A percentile compares a stretch with the other conserved stretches of the same genome.
These are phyloP conservation scores for Heliamphora exappendiculata DNA, from an alignment of 148 eudicot species.

Conservation along the genomic window DNA sequence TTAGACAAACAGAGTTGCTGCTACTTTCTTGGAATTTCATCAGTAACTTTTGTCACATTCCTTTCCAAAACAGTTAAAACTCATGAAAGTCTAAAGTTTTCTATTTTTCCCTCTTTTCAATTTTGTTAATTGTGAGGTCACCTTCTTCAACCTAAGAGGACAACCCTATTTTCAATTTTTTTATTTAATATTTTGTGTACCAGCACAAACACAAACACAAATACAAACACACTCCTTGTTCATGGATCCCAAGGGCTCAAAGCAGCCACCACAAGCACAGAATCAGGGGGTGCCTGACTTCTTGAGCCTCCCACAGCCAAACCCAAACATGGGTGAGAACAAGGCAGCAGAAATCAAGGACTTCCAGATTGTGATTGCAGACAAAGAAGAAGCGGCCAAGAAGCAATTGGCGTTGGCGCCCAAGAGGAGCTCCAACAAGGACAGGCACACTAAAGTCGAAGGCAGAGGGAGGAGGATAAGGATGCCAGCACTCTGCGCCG, in stretches of 20 bases:
- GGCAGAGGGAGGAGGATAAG: constrained; percentile 74
- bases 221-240: constrained; percentile 2
- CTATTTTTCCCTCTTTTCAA: background rate
- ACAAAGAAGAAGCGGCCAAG: constrained; percentile 27
- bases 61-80: constrained; percentile 19
- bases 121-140: constrained; percentile 1
- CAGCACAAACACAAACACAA: background rate
- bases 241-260: constrained; percentile 58
- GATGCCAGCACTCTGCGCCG: constrained; percentile 78
- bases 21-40: background rate
- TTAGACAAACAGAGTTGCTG: no score
- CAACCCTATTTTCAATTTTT: background rate
- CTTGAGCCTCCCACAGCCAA: constrained; percentile 1
- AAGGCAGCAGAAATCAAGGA: constrained; percentile 38
- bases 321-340: constrained; percentile 19
- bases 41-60: background rate
- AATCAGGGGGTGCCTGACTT: constrained; percentile 22
- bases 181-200: background rate
- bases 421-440: constrained; percentile 59
- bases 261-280: constrained; percentile 14
- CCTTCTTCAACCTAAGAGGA: constrained; percentile 14
- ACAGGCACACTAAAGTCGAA: constrained; percentile 74
- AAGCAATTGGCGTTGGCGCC: constrained; percentile 50
- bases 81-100: background rate
- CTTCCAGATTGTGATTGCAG: constrained; percentile 37